Base-by-base conservation (phyloP, 257 asterid species). In the Solanum ahanhuiri region DNA sequence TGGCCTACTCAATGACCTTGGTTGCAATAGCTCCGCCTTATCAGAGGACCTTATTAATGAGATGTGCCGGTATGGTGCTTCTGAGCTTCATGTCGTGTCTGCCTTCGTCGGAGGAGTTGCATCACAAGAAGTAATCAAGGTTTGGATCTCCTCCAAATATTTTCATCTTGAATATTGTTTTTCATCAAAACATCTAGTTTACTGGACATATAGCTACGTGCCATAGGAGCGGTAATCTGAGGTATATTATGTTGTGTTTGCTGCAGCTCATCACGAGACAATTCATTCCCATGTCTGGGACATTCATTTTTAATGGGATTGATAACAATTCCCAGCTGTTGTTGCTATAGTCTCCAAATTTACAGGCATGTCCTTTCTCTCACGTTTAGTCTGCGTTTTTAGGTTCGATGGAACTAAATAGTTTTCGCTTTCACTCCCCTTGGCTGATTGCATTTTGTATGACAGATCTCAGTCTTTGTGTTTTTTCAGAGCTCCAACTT, bases 91-190 rank as follows among this genome's bases (percentile, higher is more conserved):
- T 86, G 96, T 96, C 7, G 98, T 97, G 87, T 98, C 98, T 25
- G 97, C 98, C 90, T 90, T 94, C 64, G 88, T 97, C 9, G 99
- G 99, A 18, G 99, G 99, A 85, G 91, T 97, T 83, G 97, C 99
- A 81, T 94, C 98, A 79, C 99, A 97, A 89, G 99, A 97, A 89
- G 98, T 92, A 85, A 97, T 97, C 90, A 97, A 97, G 97, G 99
- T 94, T 48, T 48, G 30, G 25, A 5, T 81, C 43, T 81, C 28
- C 41, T 48, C 9, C 28, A 48, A 9, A 39, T 22, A 11, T 45
- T 45, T 15, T 81, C 22, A 30, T 18, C 84, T 45, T 9, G 7
- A 81, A 48, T 48, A 64, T 17, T 81, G 83, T 81, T 48, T 79
- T 81, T 28, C 30, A 14, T 63, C 69, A 39, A 43, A 58, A 51